Base-by-base conservation (phyloP, 768 basidiomycete genomes). In the Candolleomyces aberdarensis region DNA sequence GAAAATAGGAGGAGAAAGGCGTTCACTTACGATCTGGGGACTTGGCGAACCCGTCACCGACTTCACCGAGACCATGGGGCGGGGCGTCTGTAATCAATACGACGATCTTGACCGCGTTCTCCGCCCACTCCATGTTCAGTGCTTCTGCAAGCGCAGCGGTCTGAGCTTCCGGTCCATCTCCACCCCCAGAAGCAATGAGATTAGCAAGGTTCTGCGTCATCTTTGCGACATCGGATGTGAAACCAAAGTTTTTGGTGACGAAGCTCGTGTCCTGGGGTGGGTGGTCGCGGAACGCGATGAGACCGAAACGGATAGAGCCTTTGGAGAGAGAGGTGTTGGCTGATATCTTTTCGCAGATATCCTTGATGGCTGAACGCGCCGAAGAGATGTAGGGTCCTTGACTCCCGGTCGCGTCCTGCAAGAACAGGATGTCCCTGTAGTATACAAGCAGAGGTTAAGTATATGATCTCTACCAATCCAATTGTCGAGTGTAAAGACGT, bases 51-150 rank as follows among this genome's bases (percentile, higher is more conserved):
- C 78, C 80, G 70, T 85, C 84, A 13, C 80, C 81, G 31, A 69
- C 69, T 65, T 85, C 83, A 20, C 83, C 83, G 50, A 86, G 76
- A 10, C 84, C 85, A 72, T 87, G 85, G 1, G 84, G 83, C 40
- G 85, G 84, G 1, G 85, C 78, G 69, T 87, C 85, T 14, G 85
- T 82, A 50, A 85, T 80, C 17, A 85, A 71, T 1, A 86, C 78
- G 17, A 78, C 76, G 72, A 85, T 81, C 73, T 83, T 85, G 5
- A 78, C 74, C 4, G 83, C 81, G 5, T 73, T 68, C 19, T 75
- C 73, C 43, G 78, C 73, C 85, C 85, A 87, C 20, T 78, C 72
- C 66, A 83, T 69, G 29, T 76, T 73, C 59, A 83, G 63, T 1
- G 79, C 78, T 41, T 77, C 81, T 14, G 78, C 76, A 63, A 86